Evolutionary conservation across 257 asterid species (phyloP).

Genomic region (Phtheirospermum japonicum): DNA sequence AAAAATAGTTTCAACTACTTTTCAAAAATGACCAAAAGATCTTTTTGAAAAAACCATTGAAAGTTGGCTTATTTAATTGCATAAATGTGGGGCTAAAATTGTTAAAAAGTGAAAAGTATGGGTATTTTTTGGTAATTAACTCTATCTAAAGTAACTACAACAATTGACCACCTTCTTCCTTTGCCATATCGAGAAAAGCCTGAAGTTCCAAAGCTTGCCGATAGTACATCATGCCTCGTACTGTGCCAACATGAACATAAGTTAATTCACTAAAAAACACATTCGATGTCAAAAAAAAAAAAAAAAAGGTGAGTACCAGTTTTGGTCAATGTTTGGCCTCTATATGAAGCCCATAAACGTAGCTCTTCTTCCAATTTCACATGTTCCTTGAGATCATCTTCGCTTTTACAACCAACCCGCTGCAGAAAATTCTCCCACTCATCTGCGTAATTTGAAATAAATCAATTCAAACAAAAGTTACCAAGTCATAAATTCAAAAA

Average conservation of each 20-base stretch:
- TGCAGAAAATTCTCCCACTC: slow-evolving; percentile 94
- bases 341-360: slow-evolving; percentile 94
- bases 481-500: slow-evolving; percentile 24
- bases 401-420: slow-evolving; percentile 62
- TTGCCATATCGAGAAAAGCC: slow-evolving; percentile 97
- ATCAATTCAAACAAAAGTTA: slow-evolving; percentile 20
- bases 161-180: slow-evolving; percentile 63
- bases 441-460: slow-evolving; percentile 43
- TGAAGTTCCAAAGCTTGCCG: slow-evolving; percentile 98
- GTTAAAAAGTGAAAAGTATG: too few species aligned
- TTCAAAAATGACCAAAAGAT: too few species aligned
- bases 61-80: not conserved
- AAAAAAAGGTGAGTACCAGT: slow-evolving; percentile 49
- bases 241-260: slow-evolving; percentile 37
- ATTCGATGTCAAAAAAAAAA: slow-evolving; percentile 6
- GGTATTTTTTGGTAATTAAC: too few species aligned
- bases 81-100: too few species aligned
- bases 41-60: too few species aligned
- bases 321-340: slow-evolving; percentile 97
- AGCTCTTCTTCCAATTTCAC: slow-evolving; percentile 67
- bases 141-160: not conserved
- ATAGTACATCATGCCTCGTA: slow-evolving; percentile 99
- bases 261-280: slow-evolving; percentile 9
- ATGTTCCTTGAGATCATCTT: slow-evolving; percentile 74
- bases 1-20: too few species aligned